Conservation (phyloP, 345 rosid genomes). For the Brassica cretica region DNA sequence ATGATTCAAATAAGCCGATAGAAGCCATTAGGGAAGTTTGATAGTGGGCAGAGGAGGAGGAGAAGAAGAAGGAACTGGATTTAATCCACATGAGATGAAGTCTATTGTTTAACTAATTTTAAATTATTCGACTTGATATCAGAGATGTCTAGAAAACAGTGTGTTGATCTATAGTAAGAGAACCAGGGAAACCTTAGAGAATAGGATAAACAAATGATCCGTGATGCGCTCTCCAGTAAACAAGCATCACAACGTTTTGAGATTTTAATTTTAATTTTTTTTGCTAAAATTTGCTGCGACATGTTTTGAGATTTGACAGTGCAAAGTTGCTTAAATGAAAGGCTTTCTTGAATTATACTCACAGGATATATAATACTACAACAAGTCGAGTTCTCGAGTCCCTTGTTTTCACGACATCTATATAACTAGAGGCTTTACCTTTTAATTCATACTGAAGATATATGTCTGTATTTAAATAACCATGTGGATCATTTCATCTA, state of each 20-base stretch:
- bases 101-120: background rate
- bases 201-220: background rate
- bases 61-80: background rate
- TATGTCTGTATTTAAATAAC: too few species aligned
- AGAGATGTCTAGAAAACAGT: background rate
- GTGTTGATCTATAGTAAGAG: background rate
- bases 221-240: background rate
- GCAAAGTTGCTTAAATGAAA: background rate
- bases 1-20: background rate
- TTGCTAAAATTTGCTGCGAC: too few species aligned
- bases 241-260: background rate
- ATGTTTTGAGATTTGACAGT: background rate
- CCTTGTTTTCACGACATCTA: too few species aligned
- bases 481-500: too few species aligned
- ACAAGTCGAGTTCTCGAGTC: too few species aligned
- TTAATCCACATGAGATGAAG: background rate
- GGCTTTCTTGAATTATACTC: background rate
- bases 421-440: too few species aligned
- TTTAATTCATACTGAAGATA: too few species aligned
- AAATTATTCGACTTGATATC: background rate
- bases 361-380: background rate
- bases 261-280: too few species aligned
- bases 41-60: background rate
- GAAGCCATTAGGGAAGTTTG: background rate
- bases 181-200: background rate